Evolutionary conservation across 345 rosid genomes (phyloP), one percentile per base, ranked within the genome.

Genomic region (Camelina sativa): DNA sequence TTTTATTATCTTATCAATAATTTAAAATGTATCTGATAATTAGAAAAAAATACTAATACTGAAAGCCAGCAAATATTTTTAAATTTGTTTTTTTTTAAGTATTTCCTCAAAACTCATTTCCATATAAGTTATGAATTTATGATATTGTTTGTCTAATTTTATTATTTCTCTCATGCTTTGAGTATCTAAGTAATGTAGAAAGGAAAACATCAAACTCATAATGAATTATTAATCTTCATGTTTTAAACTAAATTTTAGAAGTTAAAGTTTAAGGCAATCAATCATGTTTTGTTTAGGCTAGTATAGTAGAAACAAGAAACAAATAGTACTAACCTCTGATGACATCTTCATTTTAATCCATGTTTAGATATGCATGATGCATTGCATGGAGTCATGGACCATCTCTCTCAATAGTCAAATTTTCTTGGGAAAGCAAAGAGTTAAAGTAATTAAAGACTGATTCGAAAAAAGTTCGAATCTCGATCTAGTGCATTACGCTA

Each of bases 321-420:
- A 55, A 55, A 54, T 53, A 6, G 0, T 34, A 11, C 30, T 28
- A 22, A 11, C 34, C 16, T 11, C 34, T 53, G 19, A 25, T 0
- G 37, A 55, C 13, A 15, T 11, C 8, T 28, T 55, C 11, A 55
- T 15, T 55, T 28, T 7, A 56, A 28, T 56, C 37, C 61, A 28
- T 3, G 12, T 30, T 56, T 56, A 30, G 7, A 32, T 32, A 57
- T n/a, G 62, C 61, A 30, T 56, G 61, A 28, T 55, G 60, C 60
- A 28, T 28, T 28, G 30, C 30, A 28, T 28, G 30, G 30, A 28
- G 30, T 28, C 30, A 28, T 54, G 59, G 10, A 25, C 20, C 38
- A 56, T 56, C 38, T 56, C 61, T 55, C 60, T 28, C 30, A 7
- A 28, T 32, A 4, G 41, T 56, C 62, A 55, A 55, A 13, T 55